These are phyloP conservation scores for Evansstolkia leycettana DNA, from an alignment of 495 filamentous ascomycete genomes.

Conservation along the genomic window DNA sequence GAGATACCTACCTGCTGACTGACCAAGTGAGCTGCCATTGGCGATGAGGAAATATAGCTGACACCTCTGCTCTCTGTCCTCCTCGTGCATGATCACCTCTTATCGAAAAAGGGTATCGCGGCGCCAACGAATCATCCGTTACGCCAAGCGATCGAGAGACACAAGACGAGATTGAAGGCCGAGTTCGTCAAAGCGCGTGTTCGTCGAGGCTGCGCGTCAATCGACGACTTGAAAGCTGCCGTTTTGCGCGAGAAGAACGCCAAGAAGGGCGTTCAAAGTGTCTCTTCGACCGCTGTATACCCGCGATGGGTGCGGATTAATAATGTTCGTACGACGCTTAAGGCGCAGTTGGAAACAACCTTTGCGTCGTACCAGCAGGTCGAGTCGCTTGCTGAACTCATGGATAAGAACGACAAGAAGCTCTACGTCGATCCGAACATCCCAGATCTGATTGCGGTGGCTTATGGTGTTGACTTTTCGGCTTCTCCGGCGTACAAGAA, in stretches of 20 bases:
- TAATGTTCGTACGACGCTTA: conserved; percentile 54
- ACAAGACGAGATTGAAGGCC: conserved; percentile 68
- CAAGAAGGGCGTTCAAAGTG: conserved; percentile 10
- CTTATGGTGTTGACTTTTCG: conserved; percentile 53
- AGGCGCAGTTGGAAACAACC: conserved; percentile 54
- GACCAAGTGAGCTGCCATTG: conserved; percentile 17
- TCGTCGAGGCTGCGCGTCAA: conserved; percentile 49
- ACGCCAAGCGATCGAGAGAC: conserved; percentile 56
- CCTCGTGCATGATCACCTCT: conserved; percentile 74
- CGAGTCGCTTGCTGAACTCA: conserved; percentile 30
- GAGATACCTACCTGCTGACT: conserved; percentile 18
- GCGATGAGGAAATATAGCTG: conserved; percentile 41
- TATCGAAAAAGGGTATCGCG: conserved; percentile 69
- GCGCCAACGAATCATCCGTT: conserved; percentile 67
- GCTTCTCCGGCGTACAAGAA: conserved; percentile 56
- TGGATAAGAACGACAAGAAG: conserved; percentile 13
- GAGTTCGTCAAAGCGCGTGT: conserved; percentile 74
- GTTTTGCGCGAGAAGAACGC: conserved; percentile 34
- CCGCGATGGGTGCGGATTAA: conserved; percentile 90
- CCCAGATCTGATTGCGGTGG: conserved; percentile 69
- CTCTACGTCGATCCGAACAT: conserved; percentile 63
- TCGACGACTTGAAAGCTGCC: conserved; percentile 48
- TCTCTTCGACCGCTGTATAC: conserved; percentile 23
- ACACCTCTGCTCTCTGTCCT: conserved; percentile 69
- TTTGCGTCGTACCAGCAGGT: conserved; percentile 47